A percentile compares a stretch with the other conserved stretches of the same genome.
phyloP scores from a whole-genome alignment of 2,329 filamentous ascomycete genomes.

The Aspergillus quadricinctus region DNA sequence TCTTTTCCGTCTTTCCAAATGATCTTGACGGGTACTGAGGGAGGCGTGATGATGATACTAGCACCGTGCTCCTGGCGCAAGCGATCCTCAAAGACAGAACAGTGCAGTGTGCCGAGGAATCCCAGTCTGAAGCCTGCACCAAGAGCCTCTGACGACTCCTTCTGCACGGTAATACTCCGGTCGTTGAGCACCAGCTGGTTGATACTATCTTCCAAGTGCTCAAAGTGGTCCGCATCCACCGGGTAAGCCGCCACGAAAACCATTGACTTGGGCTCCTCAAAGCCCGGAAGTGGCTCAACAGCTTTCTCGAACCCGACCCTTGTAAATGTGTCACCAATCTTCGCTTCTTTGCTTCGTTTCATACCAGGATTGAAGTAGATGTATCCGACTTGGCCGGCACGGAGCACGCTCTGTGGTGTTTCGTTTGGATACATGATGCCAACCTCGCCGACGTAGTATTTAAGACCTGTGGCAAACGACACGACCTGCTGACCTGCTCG shows the following conservation, averaged over 20 bases:
- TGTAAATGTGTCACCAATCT: slow-evolving; percentile 93
- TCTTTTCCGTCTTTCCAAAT: slow-evolving; percentile 73
- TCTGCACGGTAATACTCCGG: slow-evolving; percentile 86
- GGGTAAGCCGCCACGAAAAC: slow-evolving; percentile 97
- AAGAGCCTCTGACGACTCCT: slow-evolving; percentile 89
- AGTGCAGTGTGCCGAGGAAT: slow-evolving; percentile 94
- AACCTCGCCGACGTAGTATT: slow-evolving; percentile 92
- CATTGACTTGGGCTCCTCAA: slow-evolving; percentile 97
- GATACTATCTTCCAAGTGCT: slow-evolving; percentile 87
- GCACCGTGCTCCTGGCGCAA: slow-evolving; percentile 90
- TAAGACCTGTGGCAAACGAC: slow-evolving; percentile 81
- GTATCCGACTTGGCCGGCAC: slow-evolving; percentile 93
- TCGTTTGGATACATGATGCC: slow-evolving; percentile 93
- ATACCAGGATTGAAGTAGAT: slow-evolving; percentile 97
- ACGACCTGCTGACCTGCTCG: slow-evolving; percentile 78
- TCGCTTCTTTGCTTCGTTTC: slow-evolving; percentile 93
- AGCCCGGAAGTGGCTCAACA: slow-evolving; percentile 81
- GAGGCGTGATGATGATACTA: slow-evolving; percentile 94
- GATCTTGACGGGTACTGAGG: slow-evolving; percentile 87
- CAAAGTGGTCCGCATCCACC: slow-evolving; percentile 82
- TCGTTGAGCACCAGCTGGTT: slow-evolving; percentile 92
- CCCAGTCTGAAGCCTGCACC: slow-evolving; percentile 92
- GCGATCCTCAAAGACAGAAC: slow-evolving; percentile 97
- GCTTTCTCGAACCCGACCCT: slow-evolving; percentile 68
- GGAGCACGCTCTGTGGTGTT: slow-evolving; percentile 71